Base-by-base conservation (phyloP, 108 stramenopile genomes). In the Nitzschia palea region DNA sequence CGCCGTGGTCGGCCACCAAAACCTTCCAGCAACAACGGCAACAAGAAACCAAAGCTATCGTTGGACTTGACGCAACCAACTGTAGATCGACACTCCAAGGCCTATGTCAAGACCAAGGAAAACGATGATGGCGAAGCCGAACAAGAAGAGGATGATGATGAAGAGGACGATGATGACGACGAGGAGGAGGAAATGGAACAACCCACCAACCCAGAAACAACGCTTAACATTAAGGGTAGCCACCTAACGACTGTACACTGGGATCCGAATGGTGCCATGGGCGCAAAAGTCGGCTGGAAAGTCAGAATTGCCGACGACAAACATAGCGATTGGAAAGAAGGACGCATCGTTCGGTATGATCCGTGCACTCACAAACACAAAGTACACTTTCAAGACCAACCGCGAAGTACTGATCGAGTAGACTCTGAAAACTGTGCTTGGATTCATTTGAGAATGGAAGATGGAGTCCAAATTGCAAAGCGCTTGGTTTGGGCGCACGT, bases 311-410 rank as follows among this genome's bases (percentile, higher is more conserved):
- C 70, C 28, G 73, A 79, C 35, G 63, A 65, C 27, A 65, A 73
- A 27, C 6, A 37, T n/a, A 66, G 68, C 31, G 63, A 69, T 43
- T 87, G 86, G 86, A 66, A 65, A 28, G 70, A 76, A 0, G 86
- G 86, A 50, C 78, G 86, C 22, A 67, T 87, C 62, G 17, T 82
- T 45, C 78, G 77, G 10, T 87, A 84, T 48, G 83, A 84, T 70
- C 82, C 86, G 9, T 80, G 70, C 45, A 70, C 80, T 3, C 78
- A 84, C 76, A 80, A 84, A 62, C 86, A 87, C 76, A 87, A 87
- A 58, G 70, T 84, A 34, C 45, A 63, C 28, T 80, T 77, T 26
- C 22, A 25, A 18, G 57, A 69, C 27, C 53, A 52, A 34, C 45
- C 62, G 4, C 62, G 80, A 26, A 28, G 61, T 44, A 31, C 26